A percentile compares a stretch with the other conserved stretches of the same genome.
These are phyloP conservation scores for Nothopassalora personata DNA, from an alignment of 2,329 filamentous ascomycete species.

Conservation along the genomic window DNA sequence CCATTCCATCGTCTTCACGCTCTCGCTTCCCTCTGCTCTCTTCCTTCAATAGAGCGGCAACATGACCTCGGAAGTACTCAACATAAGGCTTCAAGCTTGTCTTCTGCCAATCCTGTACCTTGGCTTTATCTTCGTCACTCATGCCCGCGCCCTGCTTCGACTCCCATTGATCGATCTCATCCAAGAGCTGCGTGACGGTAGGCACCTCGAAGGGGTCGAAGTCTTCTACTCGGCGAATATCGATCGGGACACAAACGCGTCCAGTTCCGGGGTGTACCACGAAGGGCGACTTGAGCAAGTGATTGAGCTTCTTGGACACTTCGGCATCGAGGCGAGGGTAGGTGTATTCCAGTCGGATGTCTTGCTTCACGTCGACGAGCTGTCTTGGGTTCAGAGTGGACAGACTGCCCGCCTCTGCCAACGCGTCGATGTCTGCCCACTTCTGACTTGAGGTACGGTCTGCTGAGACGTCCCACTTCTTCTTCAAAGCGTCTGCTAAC, in stretches of 20 bases:
- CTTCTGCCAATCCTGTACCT: conserved; percentile 87
- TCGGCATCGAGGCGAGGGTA: conserved; percentile 96
- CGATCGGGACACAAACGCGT: conserved; percentile 91
- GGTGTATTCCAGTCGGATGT: conserved; percentile 94
- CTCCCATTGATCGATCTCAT: conserved; percentile 81
- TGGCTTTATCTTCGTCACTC: conserved; percentile 41
- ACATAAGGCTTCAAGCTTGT: conserved; percentile 90
- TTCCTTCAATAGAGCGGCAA: conserved; percentile 72
- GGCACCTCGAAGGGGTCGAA: conserved; percentile 89
- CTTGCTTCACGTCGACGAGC: conserved; percentile 85
- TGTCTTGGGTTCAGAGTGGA: conserved; percentile 54
- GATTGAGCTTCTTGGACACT: conserved; percentile 95
- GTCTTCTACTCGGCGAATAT: conserved; percentile 64
- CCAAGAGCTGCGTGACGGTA: conserved; percentile 73
- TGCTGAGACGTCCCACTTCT: conserved; percentile 86
- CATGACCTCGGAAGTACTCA: conserved; percentile 80
- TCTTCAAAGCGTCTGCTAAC: conserved; percentile 71
- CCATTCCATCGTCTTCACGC: conserved; percentile 58
- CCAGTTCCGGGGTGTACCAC: conserved; percentile 94
- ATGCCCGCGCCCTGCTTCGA: conserved; percentile 42
- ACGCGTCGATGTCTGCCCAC: conserved; percentile 87
- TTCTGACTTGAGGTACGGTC: conserved; percentile 71
- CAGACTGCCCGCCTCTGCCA: conserved; percentile 75
- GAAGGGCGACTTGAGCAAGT: conserved; percentile 95
- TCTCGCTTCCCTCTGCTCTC: conserved; percentile 52